Conservation (phyloP, 345 rosid genomes). For the Dimocarpus longan region DNA sequence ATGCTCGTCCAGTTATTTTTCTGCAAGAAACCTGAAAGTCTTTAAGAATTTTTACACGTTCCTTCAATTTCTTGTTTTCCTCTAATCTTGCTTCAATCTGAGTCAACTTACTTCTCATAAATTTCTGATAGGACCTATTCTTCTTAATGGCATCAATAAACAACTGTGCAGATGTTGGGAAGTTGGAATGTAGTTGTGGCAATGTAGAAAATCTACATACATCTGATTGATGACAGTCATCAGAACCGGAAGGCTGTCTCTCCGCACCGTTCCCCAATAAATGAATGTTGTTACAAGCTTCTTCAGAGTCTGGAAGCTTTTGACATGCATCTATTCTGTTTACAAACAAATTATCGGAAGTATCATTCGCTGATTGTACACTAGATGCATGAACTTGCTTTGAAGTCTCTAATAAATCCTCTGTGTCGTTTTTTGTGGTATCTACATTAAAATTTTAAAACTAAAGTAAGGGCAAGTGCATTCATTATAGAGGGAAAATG, state of each 20-base stretch:
- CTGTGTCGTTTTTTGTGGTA: slow-evolving; percentile 22
- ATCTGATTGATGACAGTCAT: slow-evolving; percentile 35
- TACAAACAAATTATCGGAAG: slow-evolving; percentile 34
- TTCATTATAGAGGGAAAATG: not conserved
- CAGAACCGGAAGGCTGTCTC: slow-evolving; percentile 28
- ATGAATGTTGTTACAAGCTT: slow-evolving; percentile 22
- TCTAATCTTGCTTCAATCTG: slow-evolving; percentile 77
- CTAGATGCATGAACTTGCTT: slow-evolving; percentile 35
- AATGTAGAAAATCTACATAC: slow-evolving; percentile 31
- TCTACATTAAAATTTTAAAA: slow-evolving; percentile 37
- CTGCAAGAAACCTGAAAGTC: slow-evolving; percentile 78
- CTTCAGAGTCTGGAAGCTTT: slow-evolving; percentile 43
- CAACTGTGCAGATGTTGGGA: slow-evolving; percentile 69
- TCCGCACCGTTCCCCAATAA: slow-evolving; percentile 34
- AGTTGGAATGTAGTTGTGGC: slow-evolving; percentile 43
- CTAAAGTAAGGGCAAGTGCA: not conserved
- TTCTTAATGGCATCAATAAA: slow-evolving; percentile 74
- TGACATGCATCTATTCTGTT: slow-evolving; percentile 42
- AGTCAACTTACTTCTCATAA: slow-evolving; percentile 60
- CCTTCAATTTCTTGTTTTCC: slow-evolving; percentile 76
- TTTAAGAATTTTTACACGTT: slow-evolving; percentile 67
- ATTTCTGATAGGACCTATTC: slow-evolving; percentile 84
- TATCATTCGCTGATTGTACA: slow-evolving; percentile 28
- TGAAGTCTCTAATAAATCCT: slow-evolving; percentile 33
- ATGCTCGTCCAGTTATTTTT: slow-evolving; percentile 58